Evolutionary conservation across 148 eudicot genomes (phyloP), one percentile per base, ranked within the genome.

Genomic region (Chenopodium quinoa): DNA sequence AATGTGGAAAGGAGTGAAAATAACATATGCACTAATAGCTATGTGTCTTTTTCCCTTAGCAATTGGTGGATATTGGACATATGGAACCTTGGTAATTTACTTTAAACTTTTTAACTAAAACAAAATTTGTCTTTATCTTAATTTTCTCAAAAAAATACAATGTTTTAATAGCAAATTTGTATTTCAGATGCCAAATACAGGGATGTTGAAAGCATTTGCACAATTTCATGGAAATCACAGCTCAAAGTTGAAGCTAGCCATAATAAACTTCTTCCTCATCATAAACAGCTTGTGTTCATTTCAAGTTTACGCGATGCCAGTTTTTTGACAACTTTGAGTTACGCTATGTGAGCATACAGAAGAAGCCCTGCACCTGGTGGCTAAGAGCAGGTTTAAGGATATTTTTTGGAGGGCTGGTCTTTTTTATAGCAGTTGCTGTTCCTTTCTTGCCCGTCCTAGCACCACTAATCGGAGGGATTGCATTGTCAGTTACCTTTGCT

Each of bases 1-100:
- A 50, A 93, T 93, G 97, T 87, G 86, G 91, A 88, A 75, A 79
- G 97, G 86, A 77, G 89, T 91, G 23, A 86, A 46, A 40, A 40
- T 81, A 17, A 83, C 97, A 58, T 86, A 89, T 82, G 4, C 81
- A 31, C 1, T 90, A 0, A 83, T 89, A 68, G 89, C 88, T 16
- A n/a, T 85, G 71, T 91, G 93, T 79, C 0, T 90, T 19, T 88
- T 85, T 86, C 89, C 94, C 66, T 29, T 91, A 3, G 92, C 97
- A 50, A 88, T 90, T 63, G 89, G 78, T 47, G 94, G 97, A 86
- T 88, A 85, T 40, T 90, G 91, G 97, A 86, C 93, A 20, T 93
- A 85, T 75, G 94, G 93, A 16, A 83, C 83, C 81, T 70, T 58
- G 87, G 92, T 92, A 81, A 81, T 40, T 7, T 65, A 3, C 22